Evolutionary conservation across 495 filamentous ascomycete species (phyloP), one percentile per base, ranked within the genome.

Genomic region (Opeltia flavorubescens): DNA sequence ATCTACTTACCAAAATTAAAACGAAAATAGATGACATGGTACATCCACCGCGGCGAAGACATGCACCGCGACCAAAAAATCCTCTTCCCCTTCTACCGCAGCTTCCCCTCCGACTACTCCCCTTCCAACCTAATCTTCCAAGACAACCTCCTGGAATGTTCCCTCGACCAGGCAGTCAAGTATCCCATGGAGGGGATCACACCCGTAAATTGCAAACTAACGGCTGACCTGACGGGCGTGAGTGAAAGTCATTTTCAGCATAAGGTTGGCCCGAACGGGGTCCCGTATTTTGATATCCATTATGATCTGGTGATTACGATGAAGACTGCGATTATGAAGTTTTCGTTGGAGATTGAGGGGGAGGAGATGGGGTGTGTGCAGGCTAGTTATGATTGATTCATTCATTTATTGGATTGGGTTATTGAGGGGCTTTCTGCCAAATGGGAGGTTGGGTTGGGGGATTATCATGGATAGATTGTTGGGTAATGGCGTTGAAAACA

Each of bases 11-110:
- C n/a, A n/a, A n/a, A n/a, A n/a, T 13, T 6, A 31, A 31, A 31
- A 31, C 6, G 13, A 31, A 31, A 31, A 31, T 31, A 41, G 38
- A 59, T 66, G 53, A 64, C 61, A 24, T 69, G 66, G 66, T 68
- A 66, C 45, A 69, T 68, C 43, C 43, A 55, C 39, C 47, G 52
- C 35, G 66, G 66, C 3, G 64, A 69, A 26, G 66, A 66, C 20
- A 57, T 67, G 21, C 51, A 53, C 0, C 55, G 59, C 11, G 59
- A 58, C 33, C 51, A 55, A 49, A 61, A 47, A 26, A 64, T 69
- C 49, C 55, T 53, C 7, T 65, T 68, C 43, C 50, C 57, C 1
- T 68, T 68, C 44, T 60, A 59, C 49, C 58, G 66, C 3, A 59
- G 50, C 9, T 49, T 67, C 12, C 35, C 20, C 11, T 42, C 35